Evolutionary conservation across 768 basidiomycete genomes (phyloP), one percentile per base, ranked within the genome.

Genomic region (Mycena alexandri): DNA sequence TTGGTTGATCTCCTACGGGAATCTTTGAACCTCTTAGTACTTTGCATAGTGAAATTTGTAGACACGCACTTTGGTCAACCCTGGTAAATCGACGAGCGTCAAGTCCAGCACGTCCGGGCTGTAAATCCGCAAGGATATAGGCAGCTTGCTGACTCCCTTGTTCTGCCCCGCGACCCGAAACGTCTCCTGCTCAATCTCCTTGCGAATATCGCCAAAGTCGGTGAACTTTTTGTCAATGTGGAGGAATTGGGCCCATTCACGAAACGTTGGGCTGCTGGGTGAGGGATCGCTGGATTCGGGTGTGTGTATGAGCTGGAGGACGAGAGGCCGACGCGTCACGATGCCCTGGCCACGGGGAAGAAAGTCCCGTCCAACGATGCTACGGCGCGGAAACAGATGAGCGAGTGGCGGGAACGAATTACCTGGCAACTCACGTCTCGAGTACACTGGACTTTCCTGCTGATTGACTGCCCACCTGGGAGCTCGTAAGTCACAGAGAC

Each of bases 141-240:
- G 96, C 52, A 98, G 79, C 77, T 96, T 96, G 81, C 95, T 96
- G 65, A 99, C 92, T 50, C 98, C 98, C 81, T 99, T 99, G 80
- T 99, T 99, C 83, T 98, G 96, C 0, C 98, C 98, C 0, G 98
- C 98, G 19, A 99, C 96, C 48, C 98, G 85, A 78, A 91, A 96
- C 2, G 98, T 99, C 83, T 99, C 98, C 76, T 94, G 92, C 79
- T 99, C 98, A 65, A 99, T 99, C 82, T 99, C 98, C 71, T 91
- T 93, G 44, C 97, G 87, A 70, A 99, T 93, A 74, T 99, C 97
- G 50, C 87, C 83, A 75, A 96, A 99, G 76, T 99, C 97, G n/a
- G 95, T 96, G 81, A 96, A 98, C 44, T 93, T 89, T 77, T 94
- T 94, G 86, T 98, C 96, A 62, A 97, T 85, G 78, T 99, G 98